Base-by-base conservation (phyloP, 202 grass and related monocot species). In the Eragrostis tef region DNA sequence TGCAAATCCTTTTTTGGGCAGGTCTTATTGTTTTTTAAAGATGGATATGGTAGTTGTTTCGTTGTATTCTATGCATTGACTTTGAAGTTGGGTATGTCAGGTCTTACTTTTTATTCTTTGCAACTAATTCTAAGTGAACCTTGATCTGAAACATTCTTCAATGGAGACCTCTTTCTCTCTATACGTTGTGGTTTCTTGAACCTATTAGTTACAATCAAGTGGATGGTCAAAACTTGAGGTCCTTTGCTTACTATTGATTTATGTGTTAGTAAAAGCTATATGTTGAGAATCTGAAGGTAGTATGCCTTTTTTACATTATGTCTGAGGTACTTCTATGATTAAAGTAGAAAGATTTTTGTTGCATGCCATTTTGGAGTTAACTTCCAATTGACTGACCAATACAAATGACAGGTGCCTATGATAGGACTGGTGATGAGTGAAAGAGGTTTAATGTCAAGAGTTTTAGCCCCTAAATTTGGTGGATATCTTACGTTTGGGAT, bases 391-490 rank as follows among this genome's bases (percentile, higher is more conserved):
- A 91, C 77, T 89, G 75, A 94, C 82, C 11, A 56, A 74, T 87
- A 79, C 39, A 89, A 85, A 83, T 83, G 78, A 64, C 88, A 98
- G 90, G 95, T 86, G 39, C 92, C 95, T 57, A 90, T 94, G 70
- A 98, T 94, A 88, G 90, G 92, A 81, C 85, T 94, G 47, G 95
- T 95, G 44, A 98, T 94, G 88, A 80, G 86, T 77, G 92, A 98
- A 85, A 93, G 80, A 87, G 92, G 95, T 73, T 66, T 87, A 67
- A 95, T 98, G 67, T 95, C 92, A 67, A 87, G 90, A 85, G 73
- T 98, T n/a, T 83, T 98, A 58, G 86, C 86, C 11, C 70, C 90
- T 67, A 94, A 98, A 62, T 94, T 90, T 83, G 92, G 90, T 73
- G 92, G 95, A 50, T 98, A 93, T 86, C 87, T 98, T 86, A 98